Evolutionary conservation across 768 basidiomycete genomes (phyloP), one percentile per base, ranked within the genome.

Genomic region (Coprinopsis marcescibilis): DNA sequence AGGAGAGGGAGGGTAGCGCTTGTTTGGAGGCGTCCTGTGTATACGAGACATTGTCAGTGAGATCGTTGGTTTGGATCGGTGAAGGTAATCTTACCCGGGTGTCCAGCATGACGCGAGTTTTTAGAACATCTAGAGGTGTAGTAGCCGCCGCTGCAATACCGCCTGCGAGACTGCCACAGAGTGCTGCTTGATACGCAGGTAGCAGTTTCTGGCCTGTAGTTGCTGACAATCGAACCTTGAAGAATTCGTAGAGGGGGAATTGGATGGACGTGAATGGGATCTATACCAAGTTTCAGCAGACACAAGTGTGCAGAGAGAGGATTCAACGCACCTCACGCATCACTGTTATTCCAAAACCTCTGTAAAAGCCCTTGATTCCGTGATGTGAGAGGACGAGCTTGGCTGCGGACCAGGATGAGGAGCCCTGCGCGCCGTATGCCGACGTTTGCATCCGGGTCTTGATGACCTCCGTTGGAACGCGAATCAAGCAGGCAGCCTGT

Each of bases 51-150:
- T 26, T 5, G 32, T 30, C 21, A 11, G 41, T 19, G 32, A 15
- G 35, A 43, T n/a, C 10, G 25, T 2, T 32, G 27, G 30, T 21
- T 27, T 43, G 24, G 37, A 19, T 26, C 23, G 17, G 33, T 45
- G 20, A 50, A 35, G 25, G 43, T 34, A 14, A 36, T 50, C 79
- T 45, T 55, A 93, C 93, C 58, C 84, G 73, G 44, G 88, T 72
- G 57, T 95, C 93, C 6, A 98, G 76, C 96, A 99, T 99, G 35
- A 96, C 86, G 14, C 96, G 78, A 1, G 96, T 99, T 63, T 99
- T 99, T 26, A 96, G 75, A 2, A 98, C 96, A 58, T 99, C 96
- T 24, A 99, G 70, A 1, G 96, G 96, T 0, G 96, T 98, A 1
- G 96, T 98, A 27, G 85, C 54, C 0, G 85, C 89, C 1, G 93